Evolutionary conservation across 2,329 filamentous ascomycete species (phyloP).

Genomic region (Sordariomycetes sp.): DNA sequence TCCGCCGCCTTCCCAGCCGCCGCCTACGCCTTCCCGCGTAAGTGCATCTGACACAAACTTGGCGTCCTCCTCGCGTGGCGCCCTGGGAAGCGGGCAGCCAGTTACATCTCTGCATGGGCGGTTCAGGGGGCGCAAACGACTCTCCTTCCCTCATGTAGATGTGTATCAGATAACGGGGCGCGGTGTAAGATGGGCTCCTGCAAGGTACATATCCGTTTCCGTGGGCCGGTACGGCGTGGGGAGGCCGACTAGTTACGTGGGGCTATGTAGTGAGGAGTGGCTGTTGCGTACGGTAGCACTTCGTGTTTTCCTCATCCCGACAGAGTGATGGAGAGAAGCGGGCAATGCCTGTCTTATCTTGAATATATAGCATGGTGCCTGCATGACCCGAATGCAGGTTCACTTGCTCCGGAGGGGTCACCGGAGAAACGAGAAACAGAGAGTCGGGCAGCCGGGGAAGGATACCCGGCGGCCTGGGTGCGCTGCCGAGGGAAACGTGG

Average conservation of each 20-base stretch:
- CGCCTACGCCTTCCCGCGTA: not conserved
- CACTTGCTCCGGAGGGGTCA: not conserved
- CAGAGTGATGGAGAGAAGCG: not conserved
- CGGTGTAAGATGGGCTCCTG: not conserved
- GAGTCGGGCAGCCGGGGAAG: not conserved
- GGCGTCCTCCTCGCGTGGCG: not conserved
- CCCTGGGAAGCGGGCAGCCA: not conserved
- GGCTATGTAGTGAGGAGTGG: not conserved
- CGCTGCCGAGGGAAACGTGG: not conserved
- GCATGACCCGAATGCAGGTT: not conserved
- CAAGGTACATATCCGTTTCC: not conserved
- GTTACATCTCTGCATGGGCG: not conserved
- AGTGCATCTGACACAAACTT: conserved; percentile 1
- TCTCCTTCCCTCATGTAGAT: not conserved
- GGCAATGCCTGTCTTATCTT: not conserved
- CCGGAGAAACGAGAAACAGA: not conserved
- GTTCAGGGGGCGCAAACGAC: not conserved
- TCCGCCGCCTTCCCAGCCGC: not conserved
- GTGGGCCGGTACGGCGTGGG: not conserved
- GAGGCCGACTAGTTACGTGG: not conserved
- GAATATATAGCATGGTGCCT: not conserved
- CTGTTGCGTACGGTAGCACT: not conserved
- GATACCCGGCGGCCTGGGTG: conserved; percentile 1
- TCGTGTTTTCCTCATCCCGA: not conserved
- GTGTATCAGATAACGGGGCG: not conserved